A percentile compares a stretch with the other conserved stretches of the same genome.
These are phyloP conservation scores for Angophora floribunda DNA, from an alignment of 345 rosid species.

Conservation along the genomic window DNA sequence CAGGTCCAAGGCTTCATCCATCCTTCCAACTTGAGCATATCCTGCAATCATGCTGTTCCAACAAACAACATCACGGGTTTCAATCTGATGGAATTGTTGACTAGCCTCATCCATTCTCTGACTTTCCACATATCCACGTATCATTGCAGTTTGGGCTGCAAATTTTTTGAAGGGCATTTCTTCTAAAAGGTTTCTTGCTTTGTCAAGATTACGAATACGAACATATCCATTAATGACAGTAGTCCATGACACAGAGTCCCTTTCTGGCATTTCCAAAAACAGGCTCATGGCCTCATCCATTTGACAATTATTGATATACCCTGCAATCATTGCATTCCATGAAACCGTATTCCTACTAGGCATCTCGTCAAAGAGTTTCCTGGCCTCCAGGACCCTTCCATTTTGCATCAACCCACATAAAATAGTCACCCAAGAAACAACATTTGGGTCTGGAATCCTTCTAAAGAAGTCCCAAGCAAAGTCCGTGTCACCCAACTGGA, in stretches of 20 bases:
- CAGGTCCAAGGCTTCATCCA: constrained; percentile 19
- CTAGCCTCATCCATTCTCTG: constrained; percentile 16
- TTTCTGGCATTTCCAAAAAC: constrained; percentile 27
- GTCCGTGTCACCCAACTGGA: constrained; percentile 13
- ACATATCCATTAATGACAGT: constrained; percentile 28
- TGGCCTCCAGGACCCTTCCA: constrained; percentile 13
- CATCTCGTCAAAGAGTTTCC: constrained; percentile 20
- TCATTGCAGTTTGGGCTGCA: constrained; percentile 25
- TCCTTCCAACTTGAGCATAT: constrained; percentile 17
- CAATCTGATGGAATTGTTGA: constrained; percentile 13
- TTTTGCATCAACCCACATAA: constrained; percentile 17
- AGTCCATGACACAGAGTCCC: constrained; percentile 30
- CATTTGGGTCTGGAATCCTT: constrained; percentile 15
- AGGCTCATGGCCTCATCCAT: constrained; percentile 24
- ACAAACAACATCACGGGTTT: constrained; percentile 17
- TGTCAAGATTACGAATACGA: constrained; percentile 15
- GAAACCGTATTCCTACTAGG: constrained; percentile 22
- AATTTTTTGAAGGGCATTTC: constrained; percentile 16
- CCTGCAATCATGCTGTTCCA: constrained; percentile 32
- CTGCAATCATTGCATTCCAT: constrained; percentile 36
- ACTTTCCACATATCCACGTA: constrained; percentile 20
- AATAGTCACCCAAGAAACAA: constrained; percentile 28
- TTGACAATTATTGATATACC: constrained; percentile 6
- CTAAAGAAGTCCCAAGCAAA: constrained; percentile 24
- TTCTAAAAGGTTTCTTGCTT: constrained; percentile 19